Evolutionary conservation across 148 eudicot species (phyloP).

Genomic region (Rhododendron mucronatum): DNA sequence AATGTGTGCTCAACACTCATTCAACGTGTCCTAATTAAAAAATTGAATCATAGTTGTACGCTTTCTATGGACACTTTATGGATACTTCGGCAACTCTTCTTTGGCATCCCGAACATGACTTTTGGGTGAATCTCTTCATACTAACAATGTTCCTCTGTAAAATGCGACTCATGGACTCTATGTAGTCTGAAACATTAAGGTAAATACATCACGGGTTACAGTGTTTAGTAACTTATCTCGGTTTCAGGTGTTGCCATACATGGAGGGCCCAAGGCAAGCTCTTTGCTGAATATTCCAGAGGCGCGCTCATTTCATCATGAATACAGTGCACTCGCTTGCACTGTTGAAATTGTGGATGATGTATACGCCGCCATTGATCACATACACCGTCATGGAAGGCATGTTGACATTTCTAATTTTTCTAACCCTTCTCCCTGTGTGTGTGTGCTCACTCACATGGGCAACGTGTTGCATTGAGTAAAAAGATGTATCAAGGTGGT

Average conservation of each 20-base stretch:
- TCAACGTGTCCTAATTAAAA: background rate
- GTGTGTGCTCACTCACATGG: background rate
- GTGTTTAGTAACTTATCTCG: background rate
- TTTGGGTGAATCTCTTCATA: background rate
- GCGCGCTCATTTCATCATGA: slow-evolving; percentile 75
- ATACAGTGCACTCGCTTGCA: slow-evolving; percentile 82
- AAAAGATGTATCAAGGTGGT: background rate
- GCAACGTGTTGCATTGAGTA: background rate
- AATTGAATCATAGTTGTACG: background rate
- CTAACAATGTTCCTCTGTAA: background rate
- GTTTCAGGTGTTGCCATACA: slow-evolving; percentile 61
- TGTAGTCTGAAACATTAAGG: background rate
- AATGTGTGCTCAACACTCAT: background rate
- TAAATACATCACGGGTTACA: background rate
- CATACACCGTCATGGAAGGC: slow-evolving; percentile 93
- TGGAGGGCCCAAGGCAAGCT: slow-evolving; percentile 82
- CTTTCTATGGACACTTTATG: background rate
- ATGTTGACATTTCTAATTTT: slow-evolving; percentile 11
- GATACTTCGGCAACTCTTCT: background rate
- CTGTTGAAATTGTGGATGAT: slow-evolving; percentile 89
- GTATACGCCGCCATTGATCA: slow-evolving; percentile 85
- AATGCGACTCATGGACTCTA: background rate
- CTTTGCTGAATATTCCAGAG: slow-evolving; percentile 53
- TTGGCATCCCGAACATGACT: background rate
- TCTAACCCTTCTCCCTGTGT: background rate